Evolutionary conservation across 2,329 filamentous ascomycete species (phyloP), one percentile per base, ranked within the genome.

Genomic region (Penicillium vulpinum): DNA sequence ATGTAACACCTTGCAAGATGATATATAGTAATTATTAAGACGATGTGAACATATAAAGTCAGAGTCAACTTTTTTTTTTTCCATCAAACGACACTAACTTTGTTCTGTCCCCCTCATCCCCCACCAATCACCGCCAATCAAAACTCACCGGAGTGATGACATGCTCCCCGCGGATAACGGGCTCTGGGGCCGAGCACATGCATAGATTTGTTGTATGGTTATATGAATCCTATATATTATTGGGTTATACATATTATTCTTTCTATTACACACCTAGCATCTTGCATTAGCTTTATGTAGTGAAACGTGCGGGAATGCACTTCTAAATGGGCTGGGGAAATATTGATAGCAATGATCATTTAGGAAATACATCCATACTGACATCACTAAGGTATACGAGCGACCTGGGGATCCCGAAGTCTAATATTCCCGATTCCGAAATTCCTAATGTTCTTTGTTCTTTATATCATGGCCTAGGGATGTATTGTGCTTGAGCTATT

Each of bases 61-160:
- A n/a, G 40, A 46, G 29, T 38, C 38, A 54, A 10, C 29, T 33
- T 33, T 35, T 54, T 54, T 54, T 54, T 54, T 53, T 54, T 36
- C 22, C 15, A 29, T 18, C 46, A 51, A 49, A 40, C 24, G 44
- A 43, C 52, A 48, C 54, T 56, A 56, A 52, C 54, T 45, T 52
- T 56, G 35, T 52, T 51, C 33, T 44, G 15, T 52, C n/a, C 54
- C 53, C 54, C 54, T 46, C 54, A 45, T 50, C 45, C 11, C 51
- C 41, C 54, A 41, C 54, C 54, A 33, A 45, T 46, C 21, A 24
- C 11, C 45, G 16, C 54, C 48, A 56, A 52, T 52, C 45, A 55
- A 6, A 48, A 33, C 22, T 5, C 22, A 35, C 38, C 24, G 18
- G 44, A 5, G n/a, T 51, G 52, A 55, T 55, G 52, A 51, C 52